A percentile compares a stretch with the other conserved stretches of the same genome.
Conservation (phyloP, 2,329 filamentous ascomycete genomes). For the Iodosphaeria phyllophila region DNA sequence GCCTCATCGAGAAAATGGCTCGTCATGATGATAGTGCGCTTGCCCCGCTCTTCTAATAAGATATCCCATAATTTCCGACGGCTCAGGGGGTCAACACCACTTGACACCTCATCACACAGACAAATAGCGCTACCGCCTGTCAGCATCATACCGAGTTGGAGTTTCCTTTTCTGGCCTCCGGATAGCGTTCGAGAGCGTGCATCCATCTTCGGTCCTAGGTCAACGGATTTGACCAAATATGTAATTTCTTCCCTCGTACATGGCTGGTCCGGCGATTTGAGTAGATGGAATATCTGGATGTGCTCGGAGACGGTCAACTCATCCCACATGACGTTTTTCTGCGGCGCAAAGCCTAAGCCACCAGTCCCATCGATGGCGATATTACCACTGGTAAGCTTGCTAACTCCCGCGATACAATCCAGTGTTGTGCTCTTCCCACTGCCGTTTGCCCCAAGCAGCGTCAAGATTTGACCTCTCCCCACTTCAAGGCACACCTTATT, state of each 20-base stretch:
- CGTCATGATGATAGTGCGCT: constrained; percentile 68
- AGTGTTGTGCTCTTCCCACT: constrained; percentile 82
- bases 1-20: constrained; percentile 93
- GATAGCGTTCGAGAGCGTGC: constrained; percentile 63
- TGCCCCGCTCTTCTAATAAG: constrained; percentile 63
- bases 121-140: constrained; percentile 77
- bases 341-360: constrained; percentile 71
- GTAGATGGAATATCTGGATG: constrained; percentile 61
- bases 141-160: constrained; percentile 90
- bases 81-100: constrained; percentile 71
- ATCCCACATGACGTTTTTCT: constrained; percentile 90
- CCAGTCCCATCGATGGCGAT: constrained; percentile 65
- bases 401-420: constrained; percentile 71
- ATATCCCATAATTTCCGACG: constrained; percentile 91
- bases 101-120: constrained; percentile 81
- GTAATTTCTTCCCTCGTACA: constrained; percentile 40
- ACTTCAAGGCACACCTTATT: constrained; percentile 53
- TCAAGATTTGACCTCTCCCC: constrained; percentile 64
- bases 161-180: constrained; percentile 79
- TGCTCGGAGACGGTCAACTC: constrained; percentile 76
- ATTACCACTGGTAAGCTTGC: constrained; percentile 53
- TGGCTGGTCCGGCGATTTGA: constrained; percentile 45
- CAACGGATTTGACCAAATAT: constrained; percentile 49
- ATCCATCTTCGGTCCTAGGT: constrained; percentile 55
- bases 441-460: constrained; percentile 75